phyloP scores from a whole-genome alignment of 2,329 filamentous ascomycete genomes.

The Zymoseptoria tritici region DNA sequence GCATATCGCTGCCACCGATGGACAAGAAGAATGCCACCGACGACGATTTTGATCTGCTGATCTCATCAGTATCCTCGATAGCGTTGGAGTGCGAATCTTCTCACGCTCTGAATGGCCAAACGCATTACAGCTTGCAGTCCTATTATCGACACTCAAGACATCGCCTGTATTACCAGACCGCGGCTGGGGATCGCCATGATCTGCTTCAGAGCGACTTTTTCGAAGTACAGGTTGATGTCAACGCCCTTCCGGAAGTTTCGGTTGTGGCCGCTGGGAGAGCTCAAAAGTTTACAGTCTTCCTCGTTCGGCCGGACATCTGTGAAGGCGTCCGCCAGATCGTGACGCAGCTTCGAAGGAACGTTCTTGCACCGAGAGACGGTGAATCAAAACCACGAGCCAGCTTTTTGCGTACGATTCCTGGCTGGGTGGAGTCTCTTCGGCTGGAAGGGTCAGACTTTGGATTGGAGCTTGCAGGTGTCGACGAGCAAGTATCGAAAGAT shows the following conservation, averaged over 20 bases:
- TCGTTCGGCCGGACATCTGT: slow-evolving; percentile 87
- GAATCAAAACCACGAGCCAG: slow-evolving; percentile 44
- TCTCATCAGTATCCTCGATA: slow-evolving; percentile 88
- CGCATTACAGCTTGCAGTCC: slow-evolving; percentile 80
- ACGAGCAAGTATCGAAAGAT: slow-evolving; percentile 72
- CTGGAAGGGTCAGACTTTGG: slow-evolving; percentile 85
- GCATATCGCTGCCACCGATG: slow-evolving; percentile 78
- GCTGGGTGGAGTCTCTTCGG: slow-evolving; percentile 77
- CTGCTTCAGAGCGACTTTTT: slow-evolving; percentile 80
- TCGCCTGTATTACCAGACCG: slow-evolving; percentile 89
- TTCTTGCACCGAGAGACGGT: slow-evolving; percentile 47
- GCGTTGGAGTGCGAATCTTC: slow-evolving; percentile 91
- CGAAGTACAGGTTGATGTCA: slow-evolving; percentile 78
- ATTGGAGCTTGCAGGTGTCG: slow-evolving; percentile 81
- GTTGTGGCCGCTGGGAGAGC: slow-evolving; percentile 73
- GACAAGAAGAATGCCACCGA: slow-evolving; percentile 49
- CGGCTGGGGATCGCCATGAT: slow-evolving; percentile 73
- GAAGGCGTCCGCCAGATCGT: slow-evolving; percentile 89
- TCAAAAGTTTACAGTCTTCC: slow-evolving; percentile 79
- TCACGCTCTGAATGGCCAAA: slow-evolving; percentile 75
- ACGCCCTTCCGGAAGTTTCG: slow-evolving; percentile 74
- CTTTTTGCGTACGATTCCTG: slow-evolving; percentile 68
- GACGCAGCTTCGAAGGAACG: slow-evolving; percentile 66
- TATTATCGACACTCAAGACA: slow-evolving; percentile 79
- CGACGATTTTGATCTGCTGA: slow-evolving; percentile 89